phyloP scores from a whole-genome alignment of 371 early-diverging fungal genomes.

The Mucor ambiguus region DNA sequence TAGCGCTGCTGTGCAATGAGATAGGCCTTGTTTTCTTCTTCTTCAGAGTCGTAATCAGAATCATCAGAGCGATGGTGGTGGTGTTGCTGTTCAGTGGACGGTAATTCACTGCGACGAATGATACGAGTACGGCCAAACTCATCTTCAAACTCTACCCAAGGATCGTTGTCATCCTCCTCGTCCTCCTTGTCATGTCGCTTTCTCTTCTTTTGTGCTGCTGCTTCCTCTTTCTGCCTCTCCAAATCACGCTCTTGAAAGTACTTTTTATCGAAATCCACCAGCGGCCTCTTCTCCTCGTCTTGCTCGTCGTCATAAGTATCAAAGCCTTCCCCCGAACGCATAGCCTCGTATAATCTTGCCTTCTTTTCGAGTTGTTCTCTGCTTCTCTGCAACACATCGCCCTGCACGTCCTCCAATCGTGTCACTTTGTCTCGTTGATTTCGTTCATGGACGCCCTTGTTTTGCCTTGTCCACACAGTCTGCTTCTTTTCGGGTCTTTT shows the following conservation, averaged over 20 bases:
- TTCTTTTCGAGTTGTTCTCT: conserved; percentile 69
- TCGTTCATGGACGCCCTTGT: conserved; percentile 58
- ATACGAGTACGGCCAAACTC: conserved; percentile 82
- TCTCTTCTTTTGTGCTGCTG: conserved; percentile 13
- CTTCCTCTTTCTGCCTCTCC: conserved; percentile 12
- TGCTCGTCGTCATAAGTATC: conserved; percentile 26
- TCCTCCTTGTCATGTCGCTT: conserved; percentile 9
- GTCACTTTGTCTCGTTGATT: conserved; percentile 28
- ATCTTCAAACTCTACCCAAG: conserved; percentile 81
- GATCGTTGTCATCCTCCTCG: conserved; percentile 57
- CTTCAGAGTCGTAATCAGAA: conserved; percentile 8
- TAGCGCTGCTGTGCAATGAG: not conserved
- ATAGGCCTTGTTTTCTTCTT: not conserved
- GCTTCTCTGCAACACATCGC: conserved; percentile 41
- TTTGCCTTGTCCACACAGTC: conserved; percentile 60
- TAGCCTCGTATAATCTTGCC: conserved; percentile 63
- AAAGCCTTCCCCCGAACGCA: conserved; percentile 38
- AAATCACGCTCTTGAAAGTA: conserved; percentile 35
- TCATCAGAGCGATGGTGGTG: conserved; percentile 12
- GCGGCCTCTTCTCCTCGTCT: conserved; percentile 35
- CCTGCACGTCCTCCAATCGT: conserved; percentile 37
- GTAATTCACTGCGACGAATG: conserved; percentile 66
- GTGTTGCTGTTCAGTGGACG: conserved; percentile 21
- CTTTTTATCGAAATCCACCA: conserved; percentile 57
- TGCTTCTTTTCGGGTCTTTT: conserved; percentile 49